phyloP scores from a whole-genome alignment of 1,284 basidiomycete genomes.

The Ustilago crameri region DNA sequence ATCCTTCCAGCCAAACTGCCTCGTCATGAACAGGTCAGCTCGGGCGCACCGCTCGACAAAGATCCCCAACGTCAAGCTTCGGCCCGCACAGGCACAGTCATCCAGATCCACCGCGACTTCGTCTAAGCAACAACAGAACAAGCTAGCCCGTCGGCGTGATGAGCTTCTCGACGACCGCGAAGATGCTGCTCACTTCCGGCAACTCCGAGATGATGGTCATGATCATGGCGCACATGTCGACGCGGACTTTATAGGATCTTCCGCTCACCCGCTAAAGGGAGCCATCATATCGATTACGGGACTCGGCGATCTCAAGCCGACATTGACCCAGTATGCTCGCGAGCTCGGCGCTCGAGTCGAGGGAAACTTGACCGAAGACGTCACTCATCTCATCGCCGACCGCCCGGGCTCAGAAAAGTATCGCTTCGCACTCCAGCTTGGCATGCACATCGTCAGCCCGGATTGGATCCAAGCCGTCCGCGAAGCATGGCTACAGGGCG shows the following conservation, averaged over 20 bases:
- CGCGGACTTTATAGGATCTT: conserved; percentile 55
- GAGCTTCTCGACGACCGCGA: conserved; percentile 49
- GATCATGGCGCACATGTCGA: conserved; percentile 57
- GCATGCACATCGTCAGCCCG: conserved; percentile 78
- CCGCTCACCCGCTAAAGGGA: conserved; percentile 74
- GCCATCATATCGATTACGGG: conserved; percentile 79
- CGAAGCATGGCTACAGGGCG: conserved; percentile 79
- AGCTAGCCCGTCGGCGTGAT: conserved; percentile 11
- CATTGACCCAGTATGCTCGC: conserved; percentile 77
- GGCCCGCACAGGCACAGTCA: conserved; percentile 39
- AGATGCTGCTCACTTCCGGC: conserved; percentile 57
- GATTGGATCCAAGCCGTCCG: conserved; percentile 79
- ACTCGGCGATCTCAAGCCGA: conserved; percentile 74
- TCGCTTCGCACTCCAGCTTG: conserved; percentile 79
- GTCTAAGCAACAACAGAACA: conserved; percentile 19
- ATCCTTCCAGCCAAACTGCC: background rate
- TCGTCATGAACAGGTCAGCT: conserved; percentile 54
- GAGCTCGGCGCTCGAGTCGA: conserved; percentile 79
- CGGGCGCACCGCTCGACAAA: conserved; percentile 63
- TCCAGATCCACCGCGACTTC: conserved; percentile 6
- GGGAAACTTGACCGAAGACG: conserved; percentile 78
- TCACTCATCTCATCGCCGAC: conserved; percentile 81
- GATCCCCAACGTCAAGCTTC: conserved; percentile 65
- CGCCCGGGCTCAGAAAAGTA: conserved; percentile 82
- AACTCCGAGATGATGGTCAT: conserved; percentile 61